Evolutionary conservation across 805 yeast genomes (phyloP).

Genomic region (Wickerhamiella siamensis): DNA sequence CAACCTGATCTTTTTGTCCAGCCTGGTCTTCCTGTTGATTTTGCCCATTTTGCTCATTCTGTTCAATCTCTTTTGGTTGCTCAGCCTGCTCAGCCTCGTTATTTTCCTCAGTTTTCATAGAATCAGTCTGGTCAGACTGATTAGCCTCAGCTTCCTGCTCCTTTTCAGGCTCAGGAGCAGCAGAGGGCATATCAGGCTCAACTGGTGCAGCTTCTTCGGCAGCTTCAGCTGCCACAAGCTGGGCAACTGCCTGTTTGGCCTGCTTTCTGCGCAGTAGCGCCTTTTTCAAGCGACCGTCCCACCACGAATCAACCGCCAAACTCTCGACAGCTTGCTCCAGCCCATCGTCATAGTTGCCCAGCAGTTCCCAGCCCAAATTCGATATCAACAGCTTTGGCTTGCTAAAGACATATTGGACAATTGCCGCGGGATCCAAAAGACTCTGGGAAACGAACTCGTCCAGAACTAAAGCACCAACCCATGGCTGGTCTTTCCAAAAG

Average conservation of each 20-base stretch:
- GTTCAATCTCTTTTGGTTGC: neutral
- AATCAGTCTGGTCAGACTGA: no score
- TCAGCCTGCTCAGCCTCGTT: neutral
- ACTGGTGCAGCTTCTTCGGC: neutral
- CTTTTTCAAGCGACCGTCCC: slow-evolving; percentile 12
- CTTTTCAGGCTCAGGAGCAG: neutral
- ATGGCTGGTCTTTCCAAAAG: slow-evolving; percentile 53
- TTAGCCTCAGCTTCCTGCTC: no score
- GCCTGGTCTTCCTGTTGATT: neutral
- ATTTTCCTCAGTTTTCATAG: no score
- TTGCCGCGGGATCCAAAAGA: slow-evolving; percentile 30
- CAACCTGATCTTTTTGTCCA: neutral
- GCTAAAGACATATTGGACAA: slow-evolving; percentile 32
- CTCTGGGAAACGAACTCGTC: slow-evolving; percentile 37
- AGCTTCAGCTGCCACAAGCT: neutral
- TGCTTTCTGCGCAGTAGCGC: slow-evolving; percentile 8
- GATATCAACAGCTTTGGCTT: slow-evolving; percentile 16
- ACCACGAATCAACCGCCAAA: slow-evolving; percentile 13
- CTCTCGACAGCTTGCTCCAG: slow-evolving; percentile 6
- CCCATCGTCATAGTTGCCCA: slow-evolving; percentile 5
- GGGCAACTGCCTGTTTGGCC: neutral
- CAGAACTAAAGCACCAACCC: slow-evolving; percentile 46
- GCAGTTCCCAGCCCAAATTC: slow-evolving; percentile 21
- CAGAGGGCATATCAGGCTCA: neutral
- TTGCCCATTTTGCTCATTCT: neutral